Evolutionary conservation across 2,329 filamentous ascomycete species (phyloP), one percentile per base, ranked within the genome.

Genomic region (Paecilomyces sp.): DNA sequence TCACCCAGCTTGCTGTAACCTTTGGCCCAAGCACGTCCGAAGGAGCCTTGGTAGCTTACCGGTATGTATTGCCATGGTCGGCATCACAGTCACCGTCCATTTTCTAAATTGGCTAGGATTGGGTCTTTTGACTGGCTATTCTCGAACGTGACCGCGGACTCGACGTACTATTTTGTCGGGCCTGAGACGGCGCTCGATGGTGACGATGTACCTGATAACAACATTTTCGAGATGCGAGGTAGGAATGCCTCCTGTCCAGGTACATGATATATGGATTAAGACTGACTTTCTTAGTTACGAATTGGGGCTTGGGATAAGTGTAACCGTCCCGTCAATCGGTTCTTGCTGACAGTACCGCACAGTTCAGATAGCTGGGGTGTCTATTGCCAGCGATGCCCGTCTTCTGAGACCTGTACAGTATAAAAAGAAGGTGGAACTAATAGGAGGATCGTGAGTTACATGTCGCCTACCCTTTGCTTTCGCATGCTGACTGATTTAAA

Each of bases 61-160:
- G 70, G 70, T 72, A 66, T 30, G 57, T 47, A 13, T 18, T 12
- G 3, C 24, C 24, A 33, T 47, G 47, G 31, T 12, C 3, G 8
- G 7, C 31, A n/a, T 18, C 5, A n/a, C 34, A 18, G 41, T 58
- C 51, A 55, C 22, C 24, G 22, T 47, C 30, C 1, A 57, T 25
- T 47, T 53, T 47, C 55, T 59, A 58, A 58, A 15, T 1, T 59
- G 12, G 8, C 34, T 52, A 80, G 83, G n/a, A 75, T 86, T 28
- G 77, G 77, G 50, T 83, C 82, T 2, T 77, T 83, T 56, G 84
- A 85, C 66, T 87, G 84, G 84, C 74, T 77, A 59, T 82, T 86
- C 66, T 84, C 83, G 34, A 87, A 87, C 65, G 79, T 87, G 54
- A 85, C 83, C 1, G 77, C 79, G 0, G 77, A 79, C 28, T 76